Percentiles rank a stretch among this genome's conserved stretches.
Evolutionary conservation across 305 asterid species (phyloP).

Genomic region (Rubia balearica): DNA sequence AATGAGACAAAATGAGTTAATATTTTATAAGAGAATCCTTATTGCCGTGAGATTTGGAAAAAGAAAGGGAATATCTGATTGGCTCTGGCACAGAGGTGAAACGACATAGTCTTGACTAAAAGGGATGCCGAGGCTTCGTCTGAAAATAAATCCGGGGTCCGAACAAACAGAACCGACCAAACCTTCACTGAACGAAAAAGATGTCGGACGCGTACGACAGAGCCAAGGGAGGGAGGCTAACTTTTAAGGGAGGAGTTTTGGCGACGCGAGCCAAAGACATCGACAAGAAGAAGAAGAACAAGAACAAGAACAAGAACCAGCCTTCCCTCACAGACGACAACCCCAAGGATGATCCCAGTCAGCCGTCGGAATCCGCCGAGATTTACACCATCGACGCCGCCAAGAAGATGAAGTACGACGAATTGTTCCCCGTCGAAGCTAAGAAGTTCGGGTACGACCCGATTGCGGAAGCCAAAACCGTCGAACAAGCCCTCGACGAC

Average conservation of each 20-base stretch:
- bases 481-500: slow-evolving; percentile 88
- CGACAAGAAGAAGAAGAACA: slow-evolving; percentile 57
- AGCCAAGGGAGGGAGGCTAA: slow-evolving; percentile 69
- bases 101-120: background rate
- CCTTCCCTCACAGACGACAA: slow-evolving; percentile 20
- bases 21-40: too few relatives aligned
- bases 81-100: background rate
- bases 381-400: slow-evolving; percentile 87
- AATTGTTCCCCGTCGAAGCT: slow-evolving; percentile 75
- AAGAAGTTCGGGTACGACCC: slow-evolving; percentile 82
- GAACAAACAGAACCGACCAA: background rate
- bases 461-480: slow-evolving; percentile 50
- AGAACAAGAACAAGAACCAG: slow-evolving; percentile 28
- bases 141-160: background rate
- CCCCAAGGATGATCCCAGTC: slow-evolving; percentile 42
- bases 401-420: slow-evolving; percentile 93
- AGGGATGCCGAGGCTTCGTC: background rate
- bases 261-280: slow-evolving; percentile 70
- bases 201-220: slow-evolving; percentile 84
- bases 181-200: background rate
- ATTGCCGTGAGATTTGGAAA: too few relatives aligned
- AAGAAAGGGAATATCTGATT: background rate
- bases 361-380: slow-evolving; percentile 28
- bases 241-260: slow-evolving; percentile 84
- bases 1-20: too few relatives aligned